These are phyloP conservation scores for Mycena rosella DNA, from an alignment of 768 basidiomycete species.

Conservation along the genomic window DNA sequence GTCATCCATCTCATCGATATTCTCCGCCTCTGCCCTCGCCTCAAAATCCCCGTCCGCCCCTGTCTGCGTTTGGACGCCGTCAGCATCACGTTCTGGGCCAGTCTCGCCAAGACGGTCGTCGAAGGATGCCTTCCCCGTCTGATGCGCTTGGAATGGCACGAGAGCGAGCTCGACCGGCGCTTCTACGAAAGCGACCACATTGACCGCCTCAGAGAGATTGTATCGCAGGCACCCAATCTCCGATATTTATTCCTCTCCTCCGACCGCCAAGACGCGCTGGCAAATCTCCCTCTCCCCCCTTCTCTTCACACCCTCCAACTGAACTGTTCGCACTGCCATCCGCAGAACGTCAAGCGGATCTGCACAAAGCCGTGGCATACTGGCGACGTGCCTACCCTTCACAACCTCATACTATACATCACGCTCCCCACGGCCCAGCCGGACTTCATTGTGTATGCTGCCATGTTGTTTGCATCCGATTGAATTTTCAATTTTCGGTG, in stretches of 20 bases:
- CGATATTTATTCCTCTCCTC: constrained; percentile 29
- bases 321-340: constrained; percentile 25
- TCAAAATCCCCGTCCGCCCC: constrained; percentile 38
- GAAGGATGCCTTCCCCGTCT: neutral
- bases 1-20: constrained; percentile 2
- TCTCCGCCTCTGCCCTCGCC: constrained; percentile 5
- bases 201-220: constrained; percentile 25
- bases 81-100: constrained; percentile 22
- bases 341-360: neutral
- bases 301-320: constrained; percentile 24
- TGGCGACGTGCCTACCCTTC: neutral
- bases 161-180: constrained; percentile 24
- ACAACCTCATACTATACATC: constrained; percentile 28
- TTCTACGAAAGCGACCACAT: constrained; percentile 19
- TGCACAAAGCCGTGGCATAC: neutral
- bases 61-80: constrained; percentile 24
- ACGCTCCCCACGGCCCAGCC: constrained; percentile 19
- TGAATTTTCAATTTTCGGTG: no score
- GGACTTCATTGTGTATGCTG: constrained; percentile 16
- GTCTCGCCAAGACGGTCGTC: constrained; percentile 4
- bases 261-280: constrained; percentile 20
- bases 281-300: neutral
- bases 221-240: constrained; percentile 12
- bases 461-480: no score
- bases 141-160: constrained; percentile 30